Conservation (phyloP, 2,329 filamentous ascomycete species). For the Plenodomus biglobosus region DNA sequence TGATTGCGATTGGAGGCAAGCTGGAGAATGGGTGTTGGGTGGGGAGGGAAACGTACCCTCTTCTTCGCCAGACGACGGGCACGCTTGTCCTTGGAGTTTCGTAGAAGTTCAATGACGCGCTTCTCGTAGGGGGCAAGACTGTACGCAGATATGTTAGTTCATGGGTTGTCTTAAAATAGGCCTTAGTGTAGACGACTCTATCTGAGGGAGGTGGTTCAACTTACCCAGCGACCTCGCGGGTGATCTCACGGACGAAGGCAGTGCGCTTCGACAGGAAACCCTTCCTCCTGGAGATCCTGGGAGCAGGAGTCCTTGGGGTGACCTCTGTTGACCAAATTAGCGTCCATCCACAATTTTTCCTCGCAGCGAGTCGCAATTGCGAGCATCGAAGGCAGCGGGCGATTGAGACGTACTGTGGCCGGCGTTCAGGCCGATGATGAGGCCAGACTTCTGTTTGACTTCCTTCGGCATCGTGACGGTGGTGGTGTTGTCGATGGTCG, state of each 20-base stretch:
- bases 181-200: not conserved
- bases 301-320: constrained; percentile 54
- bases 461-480: constrained; percentile 55
- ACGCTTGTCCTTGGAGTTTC: constrained; percentile 99
- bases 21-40: not conserved
- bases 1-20: constrained; percentile 5
- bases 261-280: constrained; percentile 96
- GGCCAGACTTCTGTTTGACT: constrained; percentile 56
- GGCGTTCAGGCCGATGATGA: constrained; percentile 64
- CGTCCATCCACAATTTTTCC: constrained; percentile 1
- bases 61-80: constrained; percentile 99
- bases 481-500: constrained; percentile 38
- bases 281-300: constrained; percentile 70
- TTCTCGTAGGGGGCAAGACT: constrained; percentile 68
- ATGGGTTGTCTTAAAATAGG: not conserved
- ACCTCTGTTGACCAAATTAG: constrained; percentile 45
- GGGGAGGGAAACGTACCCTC: constrained; percentile 66
- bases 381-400: constrained; percentile 17
- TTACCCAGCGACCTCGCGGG: constrained; percentile 97
- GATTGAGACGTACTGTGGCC: constrained; percentile 62
- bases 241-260: constrained; percentile 93
- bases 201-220: constrained; percentile 41
- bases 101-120: constrained; percentile 97
- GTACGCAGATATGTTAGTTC: constrained; percentile 12
- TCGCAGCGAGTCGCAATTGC: constrained; percentile 8